Percentiles rank a stretch among this genome's conserved stretches.
Conservation (phyloP, 164 flowering plant species). For the Nymphaea thermarum region DNA sequence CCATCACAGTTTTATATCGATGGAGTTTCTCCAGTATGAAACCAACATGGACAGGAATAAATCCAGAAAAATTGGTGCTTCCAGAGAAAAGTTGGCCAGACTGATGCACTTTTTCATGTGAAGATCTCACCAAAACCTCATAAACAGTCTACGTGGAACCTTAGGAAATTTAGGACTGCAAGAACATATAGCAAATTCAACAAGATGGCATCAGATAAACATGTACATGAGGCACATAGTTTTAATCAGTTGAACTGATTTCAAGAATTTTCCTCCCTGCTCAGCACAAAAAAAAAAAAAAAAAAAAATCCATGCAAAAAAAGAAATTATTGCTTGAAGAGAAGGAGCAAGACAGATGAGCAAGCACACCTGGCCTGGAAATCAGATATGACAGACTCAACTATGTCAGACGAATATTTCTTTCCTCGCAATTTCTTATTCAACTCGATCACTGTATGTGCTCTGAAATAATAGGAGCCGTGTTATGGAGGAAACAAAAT, state of each 20-base stretch:
- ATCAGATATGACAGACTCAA: constrained; percentile 40
- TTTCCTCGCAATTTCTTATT: constrained; percentile 62
- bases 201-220: no score
- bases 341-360: not conserved
- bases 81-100: not conserved
- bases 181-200: no score
- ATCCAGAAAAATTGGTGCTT: not conserved
- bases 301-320: no score
- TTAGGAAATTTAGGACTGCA: no score
- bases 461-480: constrained; percentile 24
- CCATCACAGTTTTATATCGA: not conserved
- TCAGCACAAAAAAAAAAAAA: no score
- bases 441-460: constrained; percentile 60
- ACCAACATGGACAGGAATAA: not conserved
- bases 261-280: no score
- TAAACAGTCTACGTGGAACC: no score
- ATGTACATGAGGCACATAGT: no score
- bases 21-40: not conserved
- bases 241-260: no score
- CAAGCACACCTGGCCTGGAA: constrained; percentile 42
- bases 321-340: no score
- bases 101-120: not conserved
- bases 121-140: no score
- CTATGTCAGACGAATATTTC: constrained; percentile 25
- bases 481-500: not conserved